These are phyloP conservation scores for Dioscorea dumetorum DNA, from an alignment of 106 monocot genomes.

Conservation along the genomic window DNA sequence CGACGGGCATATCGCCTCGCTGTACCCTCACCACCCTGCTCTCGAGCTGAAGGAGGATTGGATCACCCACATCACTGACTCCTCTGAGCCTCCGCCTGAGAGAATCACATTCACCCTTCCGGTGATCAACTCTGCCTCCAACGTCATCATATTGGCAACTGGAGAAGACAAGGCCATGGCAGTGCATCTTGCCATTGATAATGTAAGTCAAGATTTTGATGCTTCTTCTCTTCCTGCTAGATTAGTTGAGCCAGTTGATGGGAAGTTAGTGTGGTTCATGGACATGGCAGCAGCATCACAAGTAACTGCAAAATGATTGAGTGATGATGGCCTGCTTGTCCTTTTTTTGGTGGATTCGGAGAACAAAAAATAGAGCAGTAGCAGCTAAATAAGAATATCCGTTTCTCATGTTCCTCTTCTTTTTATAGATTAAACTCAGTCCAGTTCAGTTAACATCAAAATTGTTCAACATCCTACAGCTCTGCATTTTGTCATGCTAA, in stretches of 20 bases:
- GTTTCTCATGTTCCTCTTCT: no score
- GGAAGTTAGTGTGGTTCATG: slow-evolving; percentile 76
- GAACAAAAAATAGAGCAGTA: no score
- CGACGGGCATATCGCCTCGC: slow-evolving; percentile 69
- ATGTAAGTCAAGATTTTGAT: not conserved
- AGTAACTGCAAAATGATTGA: slow-evolving; percentile 3
- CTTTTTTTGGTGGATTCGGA: no score
- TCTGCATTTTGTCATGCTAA: no score
- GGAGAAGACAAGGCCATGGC: slow-evolving; percentile 54
- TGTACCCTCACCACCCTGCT: slow-evolving; percentile 56
- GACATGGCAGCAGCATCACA: slow-evolving; percentile 46
- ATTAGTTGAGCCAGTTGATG: slow-evolving; percentile 49
- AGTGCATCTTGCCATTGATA: slow-evolving; percentile 23
- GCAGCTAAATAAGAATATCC: no score
- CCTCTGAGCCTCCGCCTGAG: slow-evolving; percentile 70
- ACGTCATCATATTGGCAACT: slow-evolving; percentile 50
- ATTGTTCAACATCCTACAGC: no score
- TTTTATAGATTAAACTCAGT: no score
- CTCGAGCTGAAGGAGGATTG: slow-evolving; percentile 56
- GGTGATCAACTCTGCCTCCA: slow-evolving; percentile 78
- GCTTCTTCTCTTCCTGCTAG: slow-evolving; percentile 22
- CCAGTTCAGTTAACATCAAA: no score
- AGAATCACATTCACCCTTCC: slow-evolving; percentile 86
- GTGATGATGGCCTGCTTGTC: not conserved
- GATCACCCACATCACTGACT: slow-evolving; percentile 76